Evolutionary conservation across 2,329 filamentous ascomycete genomes (phyloP).

Genomic region (Microdochium nivale): DNA sequence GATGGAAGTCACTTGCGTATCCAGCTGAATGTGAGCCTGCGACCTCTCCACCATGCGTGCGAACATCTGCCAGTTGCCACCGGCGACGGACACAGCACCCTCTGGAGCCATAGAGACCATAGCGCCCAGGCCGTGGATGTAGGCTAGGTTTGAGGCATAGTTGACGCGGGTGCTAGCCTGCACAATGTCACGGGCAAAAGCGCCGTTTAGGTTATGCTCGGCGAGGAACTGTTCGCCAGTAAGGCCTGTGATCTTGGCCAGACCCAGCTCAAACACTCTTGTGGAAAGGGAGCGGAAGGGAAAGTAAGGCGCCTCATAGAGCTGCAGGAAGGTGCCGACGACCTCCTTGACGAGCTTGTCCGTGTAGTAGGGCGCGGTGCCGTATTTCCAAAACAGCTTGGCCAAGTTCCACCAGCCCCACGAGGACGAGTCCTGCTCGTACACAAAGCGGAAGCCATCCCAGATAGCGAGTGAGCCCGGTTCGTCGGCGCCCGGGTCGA

Average conservation of each 20-base stretch:
- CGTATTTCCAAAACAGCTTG: slow-evolving; percentile 81
- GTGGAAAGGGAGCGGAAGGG: slow-evolving; percentile 73
- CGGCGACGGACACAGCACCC: slow-evolving; percentile 67
- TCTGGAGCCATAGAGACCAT: slow-evolving; percentile 89
- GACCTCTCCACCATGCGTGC: slow-evolving; percentile 65
- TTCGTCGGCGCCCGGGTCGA: slow-evolving; percentile 33
- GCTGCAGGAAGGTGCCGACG: slow-evolving; percentile 63
- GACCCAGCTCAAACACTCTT: slow-evolving; percentile 56
- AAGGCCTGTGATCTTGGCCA: slow-evolving; percentile 56
- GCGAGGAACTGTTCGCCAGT: slow-evolving; percentile 68
- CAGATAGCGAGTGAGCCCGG: slow-evolving; percentile 66
- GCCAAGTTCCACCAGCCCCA: slow-evolving; percentile 72
- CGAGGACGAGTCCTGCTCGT: slow-evolving; percentile 48
- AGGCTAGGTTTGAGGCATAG: slow-evolving; percentile 81
- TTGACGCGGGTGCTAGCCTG: slow-evolving; percentile 91
- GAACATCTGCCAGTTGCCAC: slow-evolving; percentile 95
- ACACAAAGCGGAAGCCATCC: slow-evolving; percentile 71
- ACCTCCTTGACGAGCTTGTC: slow-evolving; percentile 63
- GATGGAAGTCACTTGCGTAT: slow-evolving; percentile 60
- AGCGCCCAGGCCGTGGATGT: slow-evolving; percentile 81
- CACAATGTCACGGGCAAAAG: slow-evolving; percentile 72
- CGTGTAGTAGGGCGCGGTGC: slow-evolving; percentile 65
- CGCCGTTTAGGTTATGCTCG: slow-evolving; percentile 49
- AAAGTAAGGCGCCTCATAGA: slow-evolving; percentile 78
- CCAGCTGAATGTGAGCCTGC: slow-evolving; percentile 50